Evolutionary conservation across 2,329 filamentous ascomycete species (phyloP).

Genomic region (Phaeosphaeria sp.): DNA sequence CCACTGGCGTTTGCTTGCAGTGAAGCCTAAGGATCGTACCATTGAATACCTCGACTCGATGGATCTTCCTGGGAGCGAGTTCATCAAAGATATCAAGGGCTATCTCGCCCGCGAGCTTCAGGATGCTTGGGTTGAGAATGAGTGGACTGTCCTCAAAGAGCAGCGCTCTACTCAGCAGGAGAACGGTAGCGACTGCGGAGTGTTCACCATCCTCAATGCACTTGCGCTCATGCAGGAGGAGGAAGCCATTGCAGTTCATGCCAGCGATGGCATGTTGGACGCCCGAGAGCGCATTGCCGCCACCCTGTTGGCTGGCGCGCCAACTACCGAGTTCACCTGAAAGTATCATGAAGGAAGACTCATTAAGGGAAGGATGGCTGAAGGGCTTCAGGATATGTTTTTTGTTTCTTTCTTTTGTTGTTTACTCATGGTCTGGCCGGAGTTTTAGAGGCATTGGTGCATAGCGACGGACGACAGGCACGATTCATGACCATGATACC

Average conservation of each 20-base stretch:
- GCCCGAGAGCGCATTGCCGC: slow-evolving; percentile 69
- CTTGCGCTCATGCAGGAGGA: slow-evolving; percentile 61
- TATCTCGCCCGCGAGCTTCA: slow-evolving; percentile 67
- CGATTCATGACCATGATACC: slow-evolving; percentile 15
- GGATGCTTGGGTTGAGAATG: slow-evolving; percentile 60
- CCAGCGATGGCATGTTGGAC: slow-evolving; percentile 61
- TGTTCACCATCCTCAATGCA: slow-evolving; percentile 76
- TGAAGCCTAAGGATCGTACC: slow-evolving; percentile 65
- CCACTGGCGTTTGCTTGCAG: slow-evolving; percentile 76
- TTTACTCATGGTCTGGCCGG: too few relatives aligned
- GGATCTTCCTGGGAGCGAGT: slow-evolving; percentile 48
- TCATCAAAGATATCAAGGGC: slow-evolving; percentile 38
- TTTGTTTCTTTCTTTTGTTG: neutral
- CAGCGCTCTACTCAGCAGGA: slow-evolving; percentile 60
- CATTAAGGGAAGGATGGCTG: too few relatives aligned
- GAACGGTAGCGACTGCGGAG: slow-evolving; percentile 78
- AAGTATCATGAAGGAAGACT: too few relatives aligned
- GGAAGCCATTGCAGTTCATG: slow-evolving; percentile 52
- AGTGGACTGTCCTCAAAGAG: slow-evolving; percentile 66
- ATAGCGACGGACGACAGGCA: slow-evolving; percentile 15
- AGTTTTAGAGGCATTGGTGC: slow-evolving; percentile 8
- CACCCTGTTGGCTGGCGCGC: slow-evolving; percentile 65
- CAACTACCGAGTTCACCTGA: slow-evolving; percentile 30
- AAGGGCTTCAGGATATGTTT: too few relatives aligned
- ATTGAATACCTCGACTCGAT: slow-evolving; percentile 76